Conservation (phyloP, 2,329 filamentous ascomycete species). For the Exophiala mesophila region DNA sequence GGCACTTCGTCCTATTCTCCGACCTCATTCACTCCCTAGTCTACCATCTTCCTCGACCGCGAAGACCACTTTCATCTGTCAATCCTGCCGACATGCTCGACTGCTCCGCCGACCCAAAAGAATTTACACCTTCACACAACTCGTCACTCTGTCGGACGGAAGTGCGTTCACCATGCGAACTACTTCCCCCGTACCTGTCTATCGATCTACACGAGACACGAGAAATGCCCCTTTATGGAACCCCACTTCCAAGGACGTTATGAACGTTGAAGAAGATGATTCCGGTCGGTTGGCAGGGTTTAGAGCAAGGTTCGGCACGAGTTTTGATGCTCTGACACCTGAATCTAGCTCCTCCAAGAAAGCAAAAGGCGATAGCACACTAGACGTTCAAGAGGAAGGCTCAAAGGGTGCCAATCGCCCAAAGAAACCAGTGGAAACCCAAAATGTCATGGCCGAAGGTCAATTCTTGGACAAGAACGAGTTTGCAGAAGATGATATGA, state of each 20-base stretch:
- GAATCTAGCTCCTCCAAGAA: slow-evolving; percentile 28
- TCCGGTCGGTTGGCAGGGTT: slow-evolving; percentile 85
- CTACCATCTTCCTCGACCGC: slow-evolving; percentile 16
- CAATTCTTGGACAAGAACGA: slow-evolving; percentile 42
- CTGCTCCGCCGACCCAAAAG: slow-evolving; percentile 83
- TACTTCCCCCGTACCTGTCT: slow-evolving; percentile 51
- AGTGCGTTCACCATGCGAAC: slow-evolving; percentile 61
- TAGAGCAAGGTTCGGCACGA: slow-evolving; percentile 73
- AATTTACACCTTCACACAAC: slow-evolving; percentile 95
- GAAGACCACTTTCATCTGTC: slow-evolving; percentile 42
- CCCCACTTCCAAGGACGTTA: slow-evolving; percentile 70
- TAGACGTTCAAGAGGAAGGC: background rate
- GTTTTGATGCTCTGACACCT: slow-evolving; percentile 61
- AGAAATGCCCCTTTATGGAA: slow-evolving; percentile 91
- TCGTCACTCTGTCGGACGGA: slow-evolving; percentile 88
- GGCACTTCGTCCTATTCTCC: slow-evolving; percentile 24
- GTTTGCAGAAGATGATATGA: slow-evolving; percentile 47
- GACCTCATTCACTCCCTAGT: slow-evolving; percentile 20
- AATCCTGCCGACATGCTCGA: slow-evolving; percentile 73
- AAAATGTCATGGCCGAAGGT: slow-evolving; percentile 27
- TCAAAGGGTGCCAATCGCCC: background rate
- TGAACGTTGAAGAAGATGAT: slow-evolving; percentile 91
- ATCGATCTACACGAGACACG: slow-evolving; percentile 70
- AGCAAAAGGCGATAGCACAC: slow-evolving; percentile 31
- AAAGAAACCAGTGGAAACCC: background rate